phyloP scores from a whole-genome alignment of 805 yeast genomes.

The Pichia phayaonensis region DNA sequence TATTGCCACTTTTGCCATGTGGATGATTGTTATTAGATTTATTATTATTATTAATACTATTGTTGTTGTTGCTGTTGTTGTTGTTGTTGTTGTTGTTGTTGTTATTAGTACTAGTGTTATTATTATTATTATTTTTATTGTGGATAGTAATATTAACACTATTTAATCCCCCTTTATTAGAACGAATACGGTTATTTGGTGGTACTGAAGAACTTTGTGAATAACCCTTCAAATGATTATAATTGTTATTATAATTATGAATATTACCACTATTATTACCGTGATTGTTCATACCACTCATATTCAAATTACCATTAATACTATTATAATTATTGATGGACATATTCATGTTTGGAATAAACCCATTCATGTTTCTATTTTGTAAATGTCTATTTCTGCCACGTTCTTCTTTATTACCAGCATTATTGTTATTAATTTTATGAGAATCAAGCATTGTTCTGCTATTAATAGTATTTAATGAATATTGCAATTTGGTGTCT shows the following conservation, averaged over 20 bases:
- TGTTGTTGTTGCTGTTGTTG: background rate
- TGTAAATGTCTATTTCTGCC: conserved; percentile 10
- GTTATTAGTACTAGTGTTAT: background rate
- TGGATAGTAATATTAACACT: conserved; percentile 5
- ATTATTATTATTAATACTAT: background rate
- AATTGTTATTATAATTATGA: background rate
- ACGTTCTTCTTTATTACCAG: conserved; percentile 7
- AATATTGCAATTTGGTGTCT: conserved; percentile 22
- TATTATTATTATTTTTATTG: conserved; percentile 12
- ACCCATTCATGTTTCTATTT: conserved; percentile 5
- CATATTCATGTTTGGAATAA: background rate
- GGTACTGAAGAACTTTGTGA: conserved; percentile 10
- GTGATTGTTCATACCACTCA: background rate
- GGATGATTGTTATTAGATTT: background rate
- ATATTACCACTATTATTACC: background rate
- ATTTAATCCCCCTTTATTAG: background rate
- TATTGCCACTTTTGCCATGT: background rate
- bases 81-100: background rate
- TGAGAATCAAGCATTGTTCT: conserved; percentile 19
- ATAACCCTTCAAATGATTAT: background rate
- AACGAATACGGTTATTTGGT: conserved; percentile 10
- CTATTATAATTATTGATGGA: background rate
- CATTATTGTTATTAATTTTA: conserved; percentile 2
- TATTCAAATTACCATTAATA: background rate
- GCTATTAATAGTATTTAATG: conserved; percentile 22